A percentile compares a stretch with the other conserved stretches of the same genome.
phyloP scores from a whole-genome alignment of 331 rosid genomes.

The Prunus yedoensis region DNA sequence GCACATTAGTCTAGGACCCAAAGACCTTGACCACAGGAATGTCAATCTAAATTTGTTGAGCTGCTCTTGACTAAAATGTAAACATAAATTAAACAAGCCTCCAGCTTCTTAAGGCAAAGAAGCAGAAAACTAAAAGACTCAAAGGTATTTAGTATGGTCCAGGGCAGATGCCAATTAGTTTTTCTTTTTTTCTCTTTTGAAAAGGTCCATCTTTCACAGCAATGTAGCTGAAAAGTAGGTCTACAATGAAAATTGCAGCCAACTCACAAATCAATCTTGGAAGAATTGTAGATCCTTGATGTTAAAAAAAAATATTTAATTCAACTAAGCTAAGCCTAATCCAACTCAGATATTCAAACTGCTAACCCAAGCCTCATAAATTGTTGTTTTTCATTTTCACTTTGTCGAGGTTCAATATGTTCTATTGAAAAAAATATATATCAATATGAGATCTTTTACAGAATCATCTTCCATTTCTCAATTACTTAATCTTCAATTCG shows the following conservation, averaged over 20 bases:
- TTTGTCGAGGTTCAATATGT: neutral
- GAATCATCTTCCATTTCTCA: neutral
- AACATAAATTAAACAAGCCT: neutral
- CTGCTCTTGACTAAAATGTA: neutral
- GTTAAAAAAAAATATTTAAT: neutral
- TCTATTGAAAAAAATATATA: neutral
- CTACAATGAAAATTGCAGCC: neutral
- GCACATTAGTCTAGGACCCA: neutral
- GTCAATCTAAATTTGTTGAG: neutral
- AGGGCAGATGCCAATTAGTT: neutral
- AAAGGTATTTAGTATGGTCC: neutral
- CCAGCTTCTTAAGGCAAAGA: neutral
- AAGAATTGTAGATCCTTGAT: neutral
- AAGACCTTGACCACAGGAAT: neutral
- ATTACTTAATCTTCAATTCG: neutral
- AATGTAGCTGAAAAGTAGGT: neutral
- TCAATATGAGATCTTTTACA: neutral
- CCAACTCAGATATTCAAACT: neutral
- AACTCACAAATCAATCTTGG: neutral
- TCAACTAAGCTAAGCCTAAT: slow-evolving; percentile 6
- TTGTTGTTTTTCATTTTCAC: neutral
- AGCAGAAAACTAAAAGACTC: neutral
- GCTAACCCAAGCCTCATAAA: slow-evolving; percentile 6
- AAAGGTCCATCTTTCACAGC: neutral
- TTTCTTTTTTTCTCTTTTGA: too few relatives aligned